Evolutionary conservation across 192 early-diverging fungal species (phyloP), one percentile per base, ranked within the genome.

Genomic region (Mortierella hygrophila): DNA sequence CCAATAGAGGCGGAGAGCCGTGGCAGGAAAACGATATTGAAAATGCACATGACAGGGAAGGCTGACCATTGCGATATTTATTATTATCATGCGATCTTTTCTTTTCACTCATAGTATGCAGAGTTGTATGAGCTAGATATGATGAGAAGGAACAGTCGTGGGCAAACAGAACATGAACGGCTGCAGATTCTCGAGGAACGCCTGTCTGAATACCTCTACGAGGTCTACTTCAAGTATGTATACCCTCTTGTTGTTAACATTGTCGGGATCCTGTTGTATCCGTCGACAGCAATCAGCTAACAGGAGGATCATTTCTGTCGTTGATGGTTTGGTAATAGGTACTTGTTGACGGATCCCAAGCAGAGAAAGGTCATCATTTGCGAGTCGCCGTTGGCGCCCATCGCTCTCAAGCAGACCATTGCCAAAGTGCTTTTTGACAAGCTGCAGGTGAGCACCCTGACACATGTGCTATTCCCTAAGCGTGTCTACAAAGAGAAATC

Each of bases 311-410:
- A 32, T 32, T n/a, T 44, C 13, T 26, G 68, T 69, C 79, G 29
- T 78, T 69, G 57, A 55, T 72, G n/a, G 32, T 35, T 84, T 44
- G 73, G 78, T 41, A 70, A 88, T 68, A 92, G 90, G 54, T 89
- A 94, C n/a, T 82, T 97, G 37, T 78, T 98, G 74, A 93, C 94
- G 6, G 97, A 98, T 82, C 90, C 97, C 15, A 96, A 96, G 83
- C 90, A 94, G 65, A 92, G 96, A 42, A 97, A 96, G 80, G 96
- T 98, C 16, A 93, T 96, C 26, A 74, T 98, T 23, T 94, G 92
- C 68, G 97, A 97, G 84, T 92, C 94, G 2, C 92, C 94, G 0
- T 82, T 97, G 87, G 78, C 94, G 46, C 96, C 96, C 0, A 77
- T 94, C 6, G 86, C 83, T 21, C 77, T 97, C 23, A 96, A 96